A percentile compares a stretch with the other conserved stretches of the same genome.
These are phyloP conservation scores for Coemansia sp. DNA, from an alignment of 192 early-diverging fungal species.

Conservation along the genomic window DNA sequence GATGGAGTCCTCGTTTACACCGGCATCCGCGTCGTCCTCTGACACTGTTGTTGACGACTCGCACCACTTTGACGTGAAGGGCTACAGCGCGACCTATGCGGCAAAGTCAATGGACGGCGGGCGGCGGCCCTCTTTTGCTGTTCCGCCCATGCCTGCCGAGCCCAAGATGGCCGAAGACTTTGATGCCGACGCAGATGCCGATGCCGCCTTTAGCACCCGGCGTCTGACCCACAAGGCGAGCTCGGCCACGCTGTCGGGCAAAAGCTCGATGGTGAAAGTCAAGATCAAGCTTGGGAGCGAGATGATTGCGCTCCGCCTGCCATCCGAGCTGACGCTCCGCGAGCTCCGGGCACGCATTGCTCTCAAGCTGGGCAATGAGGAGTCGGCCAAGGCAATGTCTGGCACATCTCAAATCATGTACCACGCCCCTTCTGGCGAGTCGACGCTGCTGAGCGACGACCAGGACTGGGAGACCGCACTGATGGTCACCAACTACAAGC, in stretches of 20 bases:
- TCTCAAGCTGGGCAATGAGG: slow-evolving; percentile 53
- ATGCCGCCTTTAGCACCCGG: neutral
- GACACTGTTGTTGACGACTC: slow-evolving; percentile 33
- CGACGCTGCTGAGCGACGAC: slow-evolving; percentile 33
- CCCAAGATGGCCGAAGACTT: slow-evolving; percentile 17
- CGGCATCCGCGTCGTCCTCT: slow-evolving; percentile 39
- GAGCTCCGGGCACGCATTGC: slow-evolving; percentile 61
- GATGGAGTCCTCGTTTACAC: slow-evolving; percentile 24
- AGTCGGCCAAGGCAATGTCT: neutral
- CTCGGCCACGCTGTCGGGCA: slow-evolving; percentile 22
- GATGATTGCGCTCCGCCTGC: slow-evolving; percentile 71
- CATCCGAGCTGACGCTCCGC: slow-evolving; percentile 56
- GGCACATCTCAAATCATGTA: slow-evolving; percentile 41
- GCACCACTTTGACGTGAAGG: slow-evolving; percentile 11
- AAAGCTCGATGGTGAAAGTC: slow-evolving; percentile 58
- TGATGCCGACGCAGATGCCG: neutral
- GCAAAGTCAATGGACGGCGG: slow-evolving; percentile 15
- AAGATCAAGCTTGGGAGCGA: slow-evolving; percentile 71
- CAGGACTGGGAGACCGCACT: slow-evolving; percentile 44
- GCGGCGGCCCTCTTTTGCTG: neutral
- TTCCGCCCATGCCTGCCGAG: slow-evolving; percentile 46
- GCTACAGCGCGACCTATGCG: slow-evolving; percentile 9
- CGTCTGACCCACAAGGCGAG: slow-evolving; percentile 44
- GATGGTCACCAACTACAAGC: slow-evolving; percentile 43
- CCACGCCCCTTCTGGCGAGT: slow-evolving; percentile 49